These are phyloP conservation scores for Russula lepida DNA, from an alignment of 768 basidiomycete species.

Conservation along the genomic window DNA sequence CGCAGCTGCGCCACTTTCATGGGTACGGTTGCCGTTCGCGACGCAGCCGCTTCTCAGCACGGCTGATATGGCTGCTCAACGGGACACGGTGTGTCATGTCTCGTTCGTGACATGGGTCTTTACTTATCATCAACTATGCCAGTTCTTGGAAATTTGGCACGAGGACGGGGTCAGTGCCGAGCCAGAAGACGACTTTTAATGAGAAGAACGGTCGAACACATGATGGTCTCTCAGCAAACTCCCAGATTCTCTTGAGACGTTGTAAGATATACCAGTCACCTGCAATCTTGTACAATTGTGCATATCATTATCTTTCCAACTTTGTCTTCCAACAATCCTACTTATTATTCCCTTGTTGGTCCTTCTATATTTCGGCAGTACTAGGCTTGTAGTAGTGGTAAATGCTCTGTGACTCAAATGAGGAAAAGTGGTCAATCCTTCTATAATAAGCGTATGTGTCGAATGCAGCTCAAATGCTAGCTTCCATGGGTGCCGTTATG, in stretches of 20 bases:
- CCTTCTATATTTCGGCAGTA: background rate
- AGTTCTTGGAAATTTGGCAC: constrained; percentile 77
- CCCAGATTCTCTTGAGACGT: background rate
- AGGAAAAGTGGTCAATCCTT: background rate
- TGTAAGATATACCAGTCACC: background rate
- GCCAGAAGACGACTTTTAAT: constrained; percentile 31
- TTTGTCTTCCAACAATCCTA: background rate
- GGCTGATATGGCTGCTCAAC: constrained; percentile 55
- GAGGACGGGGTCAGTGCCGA: constrained; percentile 70
- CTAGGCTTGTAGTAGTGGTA: background rate
- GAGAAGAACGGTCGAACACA: background rate
- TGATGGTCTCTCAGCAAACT: background rate
- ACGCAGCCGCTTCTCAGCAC: constrained; percentile 48
- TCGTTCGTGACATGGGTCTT: background rate
- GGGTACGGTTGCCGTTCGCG: constrained; percentile 69
- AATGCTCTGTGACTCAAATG: background rate
- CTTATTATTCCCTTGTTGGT: background rate
- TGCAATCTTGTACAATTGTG: constrained; percentile 7
- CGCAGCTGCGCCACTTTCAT: constrained; percentile 53
- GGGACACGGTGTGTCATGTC: constrained; percentile 41
- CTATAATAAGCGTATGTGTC: background rate
- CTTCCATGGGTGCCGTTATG: background rate
- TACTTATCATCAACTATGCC: constrained; percentile 1
- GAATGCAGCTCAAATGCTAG: background rate
- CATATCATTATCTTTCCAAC: constrained; percentile 17